These are phyloP conservation scores for Carex cristatella DNA, from an alignment of 176 grass and related monocot species.

Conservation along the genomic window DNA sequence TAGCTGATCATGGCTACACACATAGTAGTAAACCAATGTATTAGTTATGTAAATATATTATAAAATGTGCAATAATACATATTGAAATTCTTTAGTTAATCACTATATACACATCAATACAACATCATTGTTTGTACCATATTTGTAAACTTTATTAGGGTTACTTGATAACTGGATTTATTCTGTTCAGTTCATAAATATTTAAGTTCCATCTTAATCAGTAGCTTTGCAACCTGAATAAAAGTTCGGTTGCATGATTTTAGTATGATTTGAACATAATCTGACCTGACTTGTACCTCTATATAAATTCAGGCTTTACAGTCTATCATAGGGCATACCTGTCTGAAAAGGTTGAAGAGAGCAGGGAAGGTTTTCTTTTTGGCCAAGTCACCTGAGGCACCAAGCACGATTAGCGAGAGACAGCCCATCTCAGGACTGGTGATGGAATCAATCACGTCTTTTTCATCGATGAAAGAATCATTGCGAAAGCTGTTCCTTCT, in stretches of 20 bases:
- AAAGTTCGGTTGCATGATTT: not conserved
- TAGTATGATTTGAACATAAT: not conserved
- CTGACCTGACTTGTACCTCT: not conserved
- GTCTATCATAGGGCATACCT: slow-evolving; percentile 45
- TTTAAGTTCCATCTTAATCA: not conserved
- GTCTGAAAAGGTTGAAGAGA: slow-evolving; percentile 85
- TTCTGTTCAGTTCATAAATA: slow-evolving; percentile 8
- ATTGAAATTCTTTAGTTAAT: not conserved
- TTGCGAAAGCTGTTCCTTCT: slow-evolving; percentile 49
- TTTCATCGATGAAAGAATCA: slow-evolving; percentile 48
- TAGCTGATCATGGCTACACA: not conserved
- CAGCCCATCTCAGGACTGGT: slow-evolving; percentile 34
- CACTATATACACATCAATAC: not conserved
- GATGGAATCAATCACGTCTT: slow-evolving; percentile 47
- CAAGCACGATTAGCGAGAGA: slow-evolving; percentile 89
- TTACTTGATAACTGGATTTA: slow-evolving; percentile 12
- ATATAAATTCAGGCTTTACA: not conserved
- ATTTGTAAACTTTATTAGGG: not conserved
- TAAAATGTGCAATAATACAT: not conserved
- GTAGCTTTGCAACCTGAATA: not conserved
- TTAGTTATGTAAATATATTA: not conserved
- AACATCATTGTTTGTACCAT: not conserved
- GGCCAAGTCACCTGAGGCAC: slow-evolving; percentile 96
- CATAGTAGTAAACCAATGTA: not conserved
- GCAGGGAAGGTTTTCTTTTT: slow-evolving; percentile 99